These are phyloP conservation scores for Handroanthus guayacan DNA, from an alignment of 257 asterid genomes.

Conservation along the genomic window DNA sequence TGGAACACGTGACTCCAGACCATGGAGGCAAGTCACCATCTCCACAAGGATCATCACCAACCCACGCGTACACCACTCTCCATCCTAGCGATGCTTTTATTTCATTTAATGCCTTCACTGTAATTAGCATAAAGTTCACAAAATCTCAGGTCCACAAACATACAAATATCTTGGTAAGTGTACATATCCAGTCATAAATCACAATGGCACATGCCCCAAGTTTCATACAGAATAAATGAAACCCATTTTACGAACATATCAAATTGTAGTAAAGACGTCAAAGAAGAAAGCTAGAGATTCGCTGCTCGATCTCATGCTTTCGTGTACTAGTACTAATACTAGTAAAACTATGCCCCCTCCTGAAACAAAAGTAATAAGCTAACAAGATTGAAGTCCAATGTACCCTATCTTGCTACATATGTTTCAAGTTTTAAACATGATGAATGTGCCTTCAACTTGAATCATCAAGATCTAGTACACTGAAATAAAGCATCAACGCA, in stretches of 20 bases:
- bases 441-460: background rate
- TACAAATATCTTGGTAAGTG: background rate
- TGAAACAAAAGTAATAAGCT: background rate
- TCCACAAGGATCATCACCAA: constrained; percentile 99
- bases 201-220: constrained; percentile 11
- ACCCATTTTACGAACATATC: background rate
- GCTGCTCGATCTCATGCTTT: background rate
- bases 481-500: background rate
- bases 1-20: constrained; percentile 92
- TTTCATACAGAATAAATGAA: constrained; percentile 5
- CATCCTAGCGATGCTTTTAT: constrained; percentile 98
- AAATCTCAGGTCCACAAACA: constrained; percentile 23
- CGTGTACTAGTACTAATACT: background rate
- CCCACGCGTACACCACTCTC: constrained; percentile 99
- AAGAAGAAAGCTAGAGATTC: background rate
- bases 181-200: constrained; percentile 21
- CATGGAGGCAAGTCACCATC: constrained; percentile 96
- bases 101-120: constrained; percentile 96
- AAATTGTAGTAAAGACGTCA: background rate
- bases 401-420: background rate
- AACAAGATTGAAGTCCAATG: background rate
- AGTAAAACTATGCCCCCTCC: background rate
- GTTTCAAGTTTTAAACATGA: constrained; percentile 10
- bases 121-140: constrained; percentile 20
- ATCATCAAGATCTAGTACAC: background rate